Evolutionary conservation across 129 eudicot genomes (phyloP), one percentile per base, ranked within the genome.

Genomic region (Pulicaria dysenterica): DNA sequence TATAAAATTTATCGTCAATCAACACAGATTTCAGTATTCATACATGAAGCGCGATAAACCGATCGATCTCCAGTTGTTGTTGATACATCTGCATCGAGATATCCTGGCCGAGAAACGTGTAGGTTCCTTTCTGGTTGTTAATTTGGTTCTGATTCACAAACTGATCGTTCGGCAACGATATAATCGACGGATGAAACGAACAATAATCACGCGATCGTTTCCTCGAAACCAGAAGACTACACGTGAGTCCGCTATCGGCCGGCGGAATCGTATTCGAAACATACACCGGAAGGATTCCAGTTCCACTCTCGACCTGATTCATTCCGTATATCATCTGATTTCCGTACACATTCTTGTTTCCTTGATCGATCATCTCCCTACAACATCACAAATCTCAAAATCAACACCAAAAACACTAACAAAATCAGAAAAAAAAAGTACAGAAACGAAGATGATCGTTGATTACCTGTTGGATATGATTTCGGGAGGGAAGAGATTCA

Each of bases 61-160:
- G 86, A 74, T 89, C 89, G 61, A 89, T 75, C 57, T 89, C 96
- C 4, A 82, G 8, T 50, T 89, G 89, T 62, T 89, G 89, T 46
- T 89, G 89, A 44, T 66, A 83, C 73, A 89, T 77, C 64, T 84
- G 87, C 43, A 69, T 68, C 67, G 92, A 83, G 17, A 89, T 14
- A 65, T 92, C 96, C 0, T 86, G 85, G n/a, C 93, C 97, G 45
- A 92, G 91, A 49, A 91, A 88, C 57, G 88, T 77, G 48, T 80
- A 80, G 6, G 80, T 40, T 56, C 67, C 81, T 38, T 60, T 47
- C 13, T 56, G 74, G 13, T 70, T 54, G 51, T 58, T 54, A 4
- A 48, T 0, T 9, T 38, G 58, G 53, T 55, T 57, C n/a, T 73
- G 75, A 63, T 79, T 66, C 7, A 73, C 74, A 58, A 66, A 64